Percentiles rank a stretch among this genome's conserved stretches.
phyloP scores from a whole-genome alignment of 495 filamentous ascomycete genomes.

The Extremus antarcticus region DNA sequence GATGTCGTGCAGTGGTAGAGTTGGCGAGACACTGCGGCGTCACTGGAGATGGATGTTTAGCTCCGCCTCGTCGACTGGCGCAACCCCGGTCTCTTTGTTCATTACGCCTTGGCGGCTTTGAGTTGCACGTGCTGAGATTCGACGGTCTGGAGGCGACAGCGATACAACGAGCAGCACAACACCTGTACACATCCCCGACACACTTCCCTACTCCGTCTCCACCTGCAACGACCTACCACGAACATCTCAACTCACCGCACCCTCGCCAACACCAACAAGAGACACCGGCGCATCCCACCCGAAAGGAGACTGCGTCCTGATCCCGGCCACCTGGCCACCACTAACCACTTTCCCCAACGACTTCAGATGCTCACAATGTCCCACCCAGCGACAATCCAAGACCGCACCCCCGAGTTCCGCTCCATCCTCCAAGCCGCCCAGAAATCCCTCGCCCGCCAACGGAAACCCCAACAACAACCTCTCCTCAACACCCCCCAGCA shows the following conservation, averaged over 20 bases:
- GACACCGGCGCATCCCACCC: neutral
- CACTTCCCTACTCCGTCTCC: too few species aligned
- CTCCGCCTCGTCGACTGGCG: neutral
- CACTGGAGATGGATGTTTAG: neutral
- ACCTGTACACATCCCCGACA: neutral
- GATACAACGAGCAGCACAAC: neutral
- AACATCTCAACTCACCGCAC: neutral
- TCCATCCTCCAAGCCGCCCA: conserved; percentile 78
- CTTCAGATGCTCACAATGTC: conserved; percentile 33
- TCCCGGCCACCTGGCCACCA: neutral
- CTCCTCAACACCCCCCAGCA: too few species aligned
- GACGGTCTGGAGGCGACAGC: neutral
- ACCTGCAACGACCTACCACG: too few species aligned
- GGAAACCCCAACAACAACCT: conserved; percentile 54
- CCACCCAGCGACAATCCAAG: conserved; percentile 60
- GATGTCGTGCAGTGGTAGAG: neutral
- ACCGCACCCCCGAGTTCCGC: conserved; percentile 89
- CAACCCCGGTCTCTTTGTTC: neutral
- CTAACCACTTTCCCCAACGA: neutral
- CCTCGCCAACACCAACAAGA: neutral
- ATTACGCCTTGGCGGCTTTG: neutral
- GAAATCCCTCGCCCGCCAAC: conserved; percentile 21
- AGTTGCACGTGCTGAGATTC: neutral
- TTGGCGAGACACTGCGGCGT: neutral
- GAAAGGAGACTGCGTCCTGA: neutral